Percentiles rank a stretch among this genome's conserved stretches.
These are phyloP conservation scores for Beauveria pseudobassiana DNA, from an alignment of 2,329 filamentous ascomycete species.

Conservation along the genomic window DNA sequence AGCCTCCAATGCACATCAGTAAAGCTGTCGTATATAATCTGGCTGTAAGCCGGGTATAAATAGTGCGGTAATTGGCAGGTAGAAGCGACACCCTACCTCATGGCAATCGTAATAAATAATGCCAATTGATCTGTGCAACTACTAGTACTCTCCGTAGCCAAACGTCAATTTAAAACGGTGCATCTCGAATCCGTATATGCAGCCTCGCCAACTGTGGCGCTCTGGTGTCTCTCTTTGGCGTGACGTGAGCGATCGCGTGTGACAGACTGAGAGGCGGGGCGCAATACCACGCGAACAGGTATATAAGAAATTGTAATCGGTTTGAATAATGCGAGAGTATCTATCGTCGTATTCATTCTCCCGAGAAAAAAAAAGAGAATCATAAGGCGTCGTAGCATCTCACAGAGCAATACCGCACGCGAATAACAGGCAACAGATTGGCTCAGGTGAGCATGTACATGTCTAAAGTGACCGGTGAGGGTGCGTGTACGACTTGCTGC, in stretches of 20 bases:
- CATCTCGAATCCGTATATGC: neutral
- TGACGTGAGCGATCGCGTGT: neutral
- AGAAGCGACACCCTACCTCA: too few species aligned
- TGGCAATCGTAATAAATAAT: neutral
- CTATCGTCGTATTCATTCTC: too few species aligned
- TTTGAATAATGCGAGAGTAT: too few species aligned
- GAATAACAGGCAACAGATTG: neutral
- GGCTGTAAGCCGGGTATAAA: too few species aligned
- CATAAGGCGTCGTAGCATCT: neutral
- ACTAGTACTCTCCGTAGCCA: neutral
- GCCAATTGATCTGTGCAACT: neutral
- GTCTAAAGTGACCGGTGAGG: neutral
- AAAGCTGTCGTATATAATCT: too few species aligned
- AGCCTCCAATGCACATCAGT: too few species aligned
- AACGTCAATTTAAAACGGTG: conserved; percentile 1
- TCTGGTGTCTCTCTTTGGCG: neutral
- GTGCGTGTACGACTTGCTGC: neutral
- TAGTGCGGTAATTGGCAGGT: too few species aligned
- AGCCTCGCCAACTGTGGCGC: neutral
- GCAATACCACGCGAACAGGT: neutral
- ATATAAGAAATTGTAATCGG: neutral
- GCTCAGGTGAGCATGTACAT: conserved; percentile 7
- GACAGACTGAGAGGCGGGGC: neutral
- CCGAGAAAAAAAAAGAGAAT: neutral
- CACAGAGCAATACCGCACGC: neutral